phyloP scores from a whole-genome alignment of 2,329 filamentous ascomycete genomes.

The Teratosphaeria pseudoeucalypti region DNA sequence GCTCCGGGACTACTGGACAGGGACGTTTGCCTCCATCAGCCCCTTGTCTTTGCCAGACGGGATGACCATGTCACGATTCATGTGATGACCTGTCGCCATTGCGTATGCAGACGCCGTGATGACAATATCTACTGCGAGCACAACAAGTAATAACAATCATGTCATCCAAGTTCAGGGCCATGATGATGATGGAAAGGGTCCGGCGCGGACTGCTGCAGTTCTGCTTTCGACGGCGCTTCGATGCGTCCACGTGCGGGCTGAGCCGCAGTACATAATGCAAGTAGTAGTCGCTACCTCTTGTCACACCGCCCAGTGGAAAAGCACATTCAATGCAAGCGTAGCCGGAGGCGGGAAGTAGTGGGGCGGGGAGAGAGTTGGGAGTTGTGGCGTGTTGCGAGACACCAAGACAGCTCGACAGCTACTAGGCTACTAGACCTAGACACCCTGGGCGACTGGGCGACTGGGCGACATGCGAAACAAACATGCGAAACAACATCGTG shows the following conservation, averaged over 20 bases:
- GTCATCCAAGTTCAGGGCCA: neutral
- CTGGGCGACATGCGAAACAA: too few relatives aligned
- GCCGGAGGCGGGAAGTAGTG: neutral
- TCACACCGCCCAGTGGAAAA: neutral
- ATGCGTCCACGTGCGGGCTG: neutral
- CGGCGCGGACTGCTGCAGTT: too few relatives aligned
- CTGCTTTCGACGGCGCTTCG: neutral
- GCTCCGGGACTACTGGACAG: neutral
- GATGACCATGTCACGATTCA: neutral
- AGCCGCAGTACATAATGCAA: neutral
- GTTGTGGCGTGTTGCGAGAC: neutral
- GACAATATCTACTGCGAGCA: too few relatives aligned
- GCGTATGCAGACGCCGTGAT: neutral
- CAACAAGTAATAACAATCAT: neutral
- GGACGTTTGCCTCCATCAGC: neutral
- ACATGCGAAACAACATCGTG: neutral
- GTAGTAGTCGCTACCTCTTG: neutral
- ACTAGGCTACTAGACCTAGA: too few relatives aligned
- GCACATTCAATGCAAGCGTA: neutral
- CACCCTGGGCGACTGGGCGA: too few relatives aligned
- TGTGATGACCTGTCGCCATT: neutral
- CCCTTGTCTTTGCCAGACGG: neutral
- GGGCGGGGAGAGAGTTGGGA: neutral
- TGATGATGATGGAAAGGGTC: neutral
- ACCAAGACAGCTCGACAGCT: neutral